These are phyloP conservation scores for Tetrapisispora nanseiensis DNA, from an alignment of 805 yeast genomes.

Conservation along the genomic window DNA sequence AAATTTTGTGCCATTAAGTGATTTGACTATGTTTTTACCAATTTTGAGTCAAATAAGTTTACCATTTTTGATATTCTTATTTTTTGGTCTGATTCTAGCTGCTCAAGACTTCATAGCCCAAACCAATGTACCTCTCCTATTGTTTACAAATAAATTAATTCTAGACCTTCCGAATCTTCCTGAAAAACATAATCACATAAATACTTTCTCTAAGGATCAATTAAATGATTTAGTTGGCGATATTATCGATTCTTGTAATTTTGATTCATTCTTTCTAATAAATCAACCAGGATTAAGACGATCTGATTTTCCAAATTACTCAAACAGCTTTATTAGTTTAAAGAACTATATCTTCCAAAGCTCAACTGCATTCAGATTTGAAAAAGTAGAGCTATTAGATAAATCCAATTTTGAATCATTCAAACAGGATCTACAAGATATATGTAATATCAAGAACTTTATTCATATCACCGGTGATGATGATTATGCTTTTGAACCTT, in stretches of 20 bases:
- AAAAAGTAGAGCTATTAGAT: conserved; percentile 33
- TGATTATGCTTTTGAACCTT: conserved; percentile 41
- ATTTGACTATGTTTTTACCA: too few relatives aligned
- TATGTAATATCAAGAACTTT: conserved; percentile 20
- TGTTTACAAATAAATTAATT: neutral
- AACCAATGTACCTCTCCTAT: conserved; percentile 2
- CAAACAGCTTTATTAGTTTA: conserved; percentile 37
- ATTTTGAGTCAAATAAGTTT: too few relatives aligned
- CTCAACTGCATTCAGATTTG: conserved; percentile 54
- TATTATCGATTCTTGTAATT: conserved; percentile 35
- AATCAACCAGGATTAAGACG: conserved; percentile 43
- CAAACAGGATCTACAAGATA: conserved; percentile 9
- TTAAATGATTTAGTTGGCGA: conserved; percentile 26
- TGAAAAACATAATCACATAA: conserved; percentile 9
- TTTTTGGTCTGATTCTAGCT: neutral
- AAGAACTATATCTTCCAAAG: conserved; percentile 43
- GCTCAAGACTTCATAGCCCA: neutral
- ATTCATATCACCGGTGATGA: conserved; percentile 26
- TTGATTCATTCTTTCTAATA: conserved; percentile 49
- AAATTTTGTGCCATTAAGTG: too few relatives aligned
- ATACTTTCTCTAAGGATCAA: conserved; percentile 18
- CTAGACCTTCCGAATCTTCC: neutral
- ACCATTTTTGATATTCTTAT: neutral
- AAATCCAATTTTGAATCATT: conserved; percentile 14
- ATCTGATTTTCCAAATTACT: conserved; percentile 37